phyloP scores from a whole-genome alignment of 257 asterid genomes.

The Forsythia viridissima region DNA sequence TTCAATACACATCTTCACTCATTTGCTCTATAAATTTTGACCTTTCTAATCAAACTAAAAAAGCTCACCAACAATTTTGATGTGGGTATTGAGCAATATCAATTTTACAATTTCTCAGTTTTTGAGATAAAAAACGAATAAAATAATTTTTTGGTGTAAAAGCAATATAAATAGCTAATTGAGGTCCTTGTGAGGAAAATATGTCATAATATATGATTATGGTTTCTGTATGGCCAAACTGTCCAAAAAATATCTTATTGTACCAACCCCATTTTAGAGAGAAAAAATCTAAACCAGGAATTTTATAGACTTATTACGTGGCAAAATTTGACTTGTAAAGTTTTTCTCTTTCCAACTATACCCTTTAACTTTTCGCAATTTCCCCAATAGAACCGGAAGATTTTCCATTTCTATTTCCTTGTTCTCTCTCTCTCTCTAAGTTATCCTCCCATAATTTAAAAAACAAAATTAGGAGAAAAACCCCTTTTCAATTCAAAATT shows the following conservation, averaged over 20 bases:
- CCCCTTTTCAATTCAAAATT: no score
- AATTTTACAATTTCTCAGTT: not conserved
- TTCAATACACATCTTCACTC: no score
- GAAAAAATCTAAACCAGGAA: not conserved
- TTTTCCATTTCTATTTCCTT: not conserved
- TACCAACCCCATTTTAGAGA: not conserved
- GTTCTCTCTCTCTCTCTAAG: no score
- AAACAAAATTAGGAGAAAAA: no score
- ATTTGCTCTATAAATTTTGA: no score
- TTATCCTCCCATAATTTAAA: no score
- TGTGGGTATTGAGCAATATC: not conserved
- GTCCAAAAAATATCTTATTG: not conserved
- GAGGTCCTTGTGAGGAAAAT: not conserved
- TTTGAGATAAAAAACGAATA: not conserved
- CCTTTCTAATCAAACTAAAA: no score
- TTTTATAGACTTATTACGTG: not conserved
- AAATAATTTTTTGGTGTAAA: not conserved
- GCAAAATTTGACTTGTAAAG: not conserved
- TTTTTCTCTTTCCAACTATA: not conserved
- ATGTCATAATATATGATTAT: not conserved
- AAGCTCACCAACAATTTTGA: no score
- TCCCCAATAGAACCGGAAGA: not conserved
- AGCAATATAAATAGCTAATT: not conserved
- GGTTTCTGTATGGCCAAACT: not conserved
- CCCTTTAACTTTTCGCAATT: not conserved